Conservation (phyloP, 805 yeast genomes). For the Candida ponderosae region DNA sequence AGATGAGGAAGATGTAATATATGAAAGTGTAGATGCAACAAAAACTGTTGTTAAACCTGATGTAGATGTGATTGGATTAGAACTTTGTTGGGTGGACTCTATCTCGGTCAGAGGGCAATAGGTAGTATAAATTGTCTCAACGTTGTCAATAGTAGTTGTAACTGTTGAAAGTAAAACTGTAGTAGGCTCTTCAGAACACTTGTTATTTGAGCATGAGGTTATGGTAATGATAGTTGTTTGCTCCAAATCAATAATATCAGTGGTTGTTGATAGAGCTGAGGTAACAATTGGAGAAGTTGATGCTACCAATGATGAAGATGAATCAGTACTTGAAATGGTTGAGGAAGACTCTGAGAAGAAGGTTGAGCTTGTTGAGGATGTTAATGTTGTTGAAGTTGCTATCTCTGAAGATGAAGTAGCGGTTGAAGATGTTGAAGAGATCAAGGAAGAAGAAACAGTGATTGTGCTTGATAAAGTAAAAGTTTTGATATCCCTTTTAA, state of each 20-base stretch:
- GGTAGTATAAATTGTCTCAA: conserved; percentile 26
- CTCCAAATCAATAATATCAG: not conserved
- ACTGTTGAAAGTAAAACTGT: conserved; percentile 13
- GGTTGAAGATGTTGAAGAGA: not conserved
- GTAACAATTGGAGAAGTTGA: not conserved
- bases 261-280: conserved; percentile 8
- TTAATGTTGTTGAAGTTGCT: not conserved
- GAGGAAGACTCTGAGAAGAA: not conserved
- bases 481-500: not conserved
- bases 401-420: not conserved
- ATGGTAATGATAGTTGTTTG: conserved; percentile 1
- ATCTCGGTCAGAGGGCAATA: conserved; percentile 22
- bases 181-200: conserved; percentile 18
- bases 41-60: not conserved
- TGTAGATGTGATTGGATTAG: conserved; percentile 13
- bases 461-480: conserved; percentile 1
- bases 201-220: conserved; percentile 10
- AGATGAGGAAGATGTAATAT: not conserved
- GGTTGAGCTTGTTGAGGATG: not conserved
- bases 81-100: conserved; percentile 3
- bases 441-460: not conserved
- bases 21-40: not conserved
- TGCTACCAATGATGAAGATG: conserved; percentile 3
- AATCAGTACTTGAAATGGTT: not conserved
- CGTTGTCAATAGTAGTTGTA: conserved; percentile 20